Evolutionary conservation across 345 rosid species (phyloP).

Genomic region (Limnanthes douglasii): DNA sequence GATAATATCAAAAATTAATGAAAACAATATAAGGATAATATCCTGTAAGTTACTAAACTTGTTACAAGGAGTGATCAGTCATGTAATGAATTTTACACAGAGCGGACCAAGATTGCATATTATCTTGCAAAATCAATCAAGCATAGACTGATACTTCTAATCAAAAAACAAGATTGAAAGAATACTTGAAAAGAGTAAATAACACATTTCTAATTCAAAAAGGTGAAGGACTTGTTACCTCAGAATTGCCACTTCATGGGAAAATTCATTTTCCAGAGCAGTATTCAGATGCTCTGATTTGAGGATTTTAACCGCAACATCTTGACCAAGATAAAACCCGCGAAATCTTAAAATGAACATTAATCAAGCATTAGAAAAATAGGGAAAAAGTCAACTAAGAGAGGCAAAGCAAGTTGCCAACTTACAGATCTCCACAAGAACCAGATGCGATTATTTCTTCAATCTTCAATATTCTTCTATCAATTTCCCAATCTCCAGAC

Average conservation of each 20-base stretch:
- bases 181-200: background rate
- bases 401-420: slow-evolving; percentile 6
- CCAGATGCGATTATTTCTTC: slow-evolving; percentile 59
- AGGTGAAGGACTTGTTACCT: slow-evolving; percentile 20
- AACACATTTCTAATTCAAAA: too few species aligned
- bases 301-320: slow-evolving; percentile 57
- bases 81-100: too few species aligned
- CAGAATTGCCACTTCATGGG: slow-evolving; percentile 57
- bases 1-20: too few species aligned
- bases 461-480: slow-evolving; percentile 33
- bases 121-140: too few species aligned
- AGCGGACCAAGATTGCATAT: too few species aligned
- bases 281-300: slow-evolving; percentile 44
- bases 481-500: slow-evolving; percentile 39
- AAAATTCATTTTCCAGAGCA: slow-evolving; percentile 38
- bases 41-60: too few species aligned
- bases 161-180: too few species aligned
- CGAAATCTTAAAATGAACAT: slow-evolving; percentile 23
- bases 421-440: slow-evolving; percentile 67
- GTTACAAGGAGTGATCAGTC: too few species aligned
- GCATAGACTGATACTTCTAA: too few species aligned
- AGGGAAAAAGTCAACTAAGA: slow-evolving; percentile 3
- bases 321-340: slow-evolving; percentile 54
- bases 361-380: slow-evolving; percentile 4
- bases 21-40: too few species aligned